Conservation (phyloP, 768 basidiomycete species). For the Tephrocybe rancida region DNA sequence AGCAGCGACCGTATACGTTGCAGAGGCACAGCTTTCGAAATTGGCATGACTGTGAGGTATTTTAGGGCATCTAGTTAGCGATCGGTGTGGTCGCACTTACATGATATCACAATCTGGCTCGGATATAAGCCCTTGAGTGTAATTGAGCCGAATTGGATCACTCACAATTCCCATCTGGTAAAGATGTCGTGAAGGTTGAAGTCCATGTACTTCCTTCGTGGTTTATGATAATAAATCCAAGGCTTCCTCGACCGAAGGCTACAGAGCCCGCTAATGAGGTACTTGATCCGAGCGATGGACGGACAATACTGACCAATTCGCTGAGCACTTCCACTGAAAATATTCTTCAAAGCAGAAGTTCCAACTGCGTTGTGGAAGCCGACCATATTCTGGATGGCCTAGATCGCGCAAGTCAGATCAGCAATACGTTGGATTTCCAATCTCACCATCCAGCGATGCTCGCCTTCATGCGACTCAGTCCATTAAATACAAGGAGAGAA, state of each 20-base stretch:
- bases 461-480: background rate
- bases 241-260: constrained; percentile 10
- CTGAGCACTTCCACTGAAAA: constrained; percentile 14
- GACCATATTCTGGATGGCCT: constrained; percentile 12
- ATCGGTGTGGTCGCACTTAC: background rate
- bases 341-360: constrained; percentile 11
- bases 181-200: constrained; percentile 52
- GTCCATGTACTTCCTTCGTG: constrained; percentile 57
- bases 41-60: constrained; percentile 2
- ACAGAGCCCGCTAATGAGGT: background rate
- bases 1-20: constrained; percentile 1
- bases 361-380: constrained; percentile 22
- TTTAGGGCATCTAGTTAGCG: background rate
- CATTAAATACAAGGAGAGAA: background rate
- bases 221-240: constrained; percentile 66
- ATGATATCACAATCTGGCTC: background rate
- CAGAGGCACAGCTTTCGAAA: constrained; percentile 18
- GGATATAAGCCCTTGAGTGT: background rate
- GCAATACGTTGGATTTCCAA: no score
- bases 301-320: constrained; percentile 16
- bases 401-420: no score
- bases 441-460: background rate
- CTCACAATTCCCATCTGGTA: constrained; percentile 37
- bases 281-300: no score
- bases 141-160: background rate